Base-by-base conservation (phyloP, 495 filamentous ascomycete genomes). In the Xylaria telfairii region DNA sequence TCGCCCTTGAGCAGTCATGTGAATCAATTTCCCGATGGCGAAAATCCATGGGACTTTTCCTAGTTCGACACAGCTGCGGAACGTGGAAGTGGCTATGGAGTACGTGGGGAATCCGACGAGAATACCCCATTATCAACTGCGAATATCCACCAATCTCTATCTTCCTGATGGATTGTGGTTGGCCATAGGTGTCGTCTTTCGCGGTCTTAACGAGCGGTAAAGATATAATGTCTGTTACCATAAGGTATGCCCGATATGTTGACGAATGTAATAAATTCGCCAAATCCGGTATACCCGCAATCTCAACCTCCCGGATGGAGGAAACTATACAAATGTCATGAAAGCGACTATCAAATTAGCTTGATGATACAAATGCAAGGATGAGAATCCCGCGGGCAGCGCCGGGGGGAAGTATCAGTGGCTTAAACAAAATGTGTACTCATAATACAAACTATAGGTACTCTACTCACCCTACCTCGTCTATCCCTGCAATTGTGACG, bases 31-130 rank as follows among this genome's bases (percentile, higher is more conserved):
- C 32, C 64, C 4, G 7, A 34, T 28, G 64, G 12, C 3, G 56
- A 59, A 34, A 39, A 60, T 12, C 53, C 54, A 0, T 68, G 66
- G 66, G 66, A 68, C 15, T 24, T 59, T 34, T 59, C 53, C 53
- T 59, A 59, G 66, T 68, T 68, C 39, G 66, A 68, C 53, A 60
- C 66, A 37, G 54, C 54, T 3, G 66, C 28, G 28, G 15, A 59
- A 44, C 19, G 41, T 44, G 53, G 51, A 21, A n/a, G 26, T 44
- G n/a, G 66, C 32, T 24, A 60, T 24, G 39, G 2, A 68, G 39
- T 7, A 47, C 3, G 19, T 39, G 39, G 19, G 9, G 32, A 68
- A 60, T 34, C 39, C 3, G 41, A 32, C 34, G 51, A 60, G 17
- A 49, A 47, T 37, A 30, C 53, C 37, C 39, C 9, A 2, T 39